Percentiles rank a stretch among this genome's conserved stretches.
These are phyloP conservation scores for Fusarium euwallaceae DNA, from an alignment of 2,329 filamentous ascomycete species.

Conservation along the genomic window DNA sequence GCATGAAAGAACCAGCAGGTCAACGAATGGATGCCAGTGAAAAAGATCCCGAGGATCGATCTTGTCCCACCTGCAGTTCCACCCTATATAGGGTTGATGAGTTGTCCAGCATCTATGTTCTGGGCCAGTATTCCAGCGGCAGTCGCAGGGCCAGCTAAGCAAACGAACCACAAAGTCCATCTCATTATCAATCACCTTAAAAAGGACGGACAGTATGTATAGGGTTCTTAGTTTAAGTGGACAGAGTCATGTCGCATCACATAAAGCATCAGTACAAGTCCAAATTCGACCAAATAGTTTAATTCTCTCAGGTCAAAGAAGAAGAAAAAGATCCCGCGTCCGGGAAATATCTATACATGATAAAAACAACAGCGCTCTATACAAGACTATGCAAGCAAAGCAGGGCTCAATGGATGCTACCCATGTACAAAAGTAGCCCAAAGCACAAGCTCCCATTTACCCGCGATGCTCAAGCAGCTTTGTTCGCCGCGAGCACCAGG, in stretches of 20 bases:
- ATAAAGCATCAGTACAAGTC: slow-evolving; percentile 1
- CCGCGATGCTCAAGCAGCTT: slow-evolving; percentile 6
- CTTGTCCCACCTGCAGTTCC: background rate
- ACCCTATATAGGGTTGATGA: background rate
- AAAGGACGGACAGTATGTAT: background rate
- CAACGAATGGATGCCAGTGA: background rate
- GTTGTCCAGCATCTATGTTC: background rate
- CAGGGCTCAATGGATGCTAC: slow-evolving; percentile 24
- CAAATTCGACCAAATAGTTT: slow-evolving; percentile 10
- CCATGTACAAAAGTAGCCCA: slow-evolving; percentile 14
- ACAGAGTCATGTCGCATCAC: too few species aligned
- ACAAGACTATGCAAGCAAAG: slow-evolving; percentile 39
- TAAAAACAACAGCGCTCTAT: slow-evolving; percentile 32
- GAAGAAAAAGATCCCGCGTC: background rate
- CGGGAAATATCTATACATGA: slow-evolving; percentile 19
- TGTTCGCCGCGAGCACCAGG: slow-evolving; percentile 44
- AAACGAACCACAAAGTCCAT: background rate
- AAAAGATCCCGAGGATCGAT: background rate
- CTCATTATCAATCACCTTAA: background rate
- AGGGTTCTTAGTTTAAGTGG: too few species aligned
- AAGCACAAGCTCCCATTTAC: background rate
- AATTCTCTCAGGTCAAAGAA: slow-evolving; percentile 18
- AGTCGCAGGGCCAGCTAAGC: background rate
- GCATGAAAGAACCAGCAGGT: background rate
- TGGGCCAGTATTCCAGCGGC: background rate